Base-by-base conservation (phyloP, 1,284 basidiomycete species). In the Boletus holoroseus region DNA sequence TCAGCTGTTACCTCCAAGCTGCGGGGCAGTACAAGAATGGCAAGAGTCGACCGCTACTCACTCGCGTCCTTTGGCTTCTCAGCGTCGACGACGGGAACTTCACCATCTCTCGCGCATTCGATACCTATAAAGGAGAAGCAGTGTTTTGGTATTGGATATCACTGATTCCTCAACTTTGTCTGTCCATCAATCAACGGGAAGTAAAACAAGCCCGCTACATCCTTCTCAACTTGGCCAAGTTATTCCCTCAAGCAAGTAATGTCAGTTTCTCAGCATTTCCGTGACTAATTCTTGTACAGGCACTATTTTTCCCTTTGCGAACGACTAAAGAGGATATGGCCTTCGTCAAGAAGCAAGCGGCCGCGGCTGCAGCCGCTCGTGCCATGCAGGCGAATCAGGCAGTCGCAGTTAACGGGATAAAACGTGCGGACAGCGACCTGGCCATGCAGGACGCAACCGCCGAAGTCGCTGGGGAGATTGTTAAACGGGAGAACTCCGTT, bases 131-230 rank as follows among this genome's bases (percentile, higher is more conserved):
- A 68, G 96, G 96, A 53, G 96, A 99, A 62, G 83, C 91, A 7
- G 94, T 94, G 11, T 90, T 91, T 59, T 99, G 96, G 96, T 97
- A 94, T 71, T 99, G 96, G 96, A 96, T 99, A 61, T 91, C 94
- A 1, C 78, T 98, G 50, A 94, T 98, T 44, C 96, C 96, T 13
- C 96, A 99, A 65, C 78, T 99, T n/a, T 85, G 94, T 57, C 71
- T 91, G 45, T 93, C 94, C 3, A 77, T 99, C 24, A 90, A 90
- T 7, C 88, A 95, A 56, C 82, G 91, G 44, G 96, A 99, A 70
- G 87, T 91, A 30, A 91, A 91, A 61, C 94, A 95, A 67, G 95
- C 94, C 0, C 82, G 94, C 15, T 87, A 89, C 66, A 81, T 99
- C 46, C 76, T 99, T 41, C 76, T 95, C 55, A 90, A 91, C 58